Evolutionary conservation across 139 green algal genomes (phyloP).

Genomic region (Eudorina sp.): DNA sequence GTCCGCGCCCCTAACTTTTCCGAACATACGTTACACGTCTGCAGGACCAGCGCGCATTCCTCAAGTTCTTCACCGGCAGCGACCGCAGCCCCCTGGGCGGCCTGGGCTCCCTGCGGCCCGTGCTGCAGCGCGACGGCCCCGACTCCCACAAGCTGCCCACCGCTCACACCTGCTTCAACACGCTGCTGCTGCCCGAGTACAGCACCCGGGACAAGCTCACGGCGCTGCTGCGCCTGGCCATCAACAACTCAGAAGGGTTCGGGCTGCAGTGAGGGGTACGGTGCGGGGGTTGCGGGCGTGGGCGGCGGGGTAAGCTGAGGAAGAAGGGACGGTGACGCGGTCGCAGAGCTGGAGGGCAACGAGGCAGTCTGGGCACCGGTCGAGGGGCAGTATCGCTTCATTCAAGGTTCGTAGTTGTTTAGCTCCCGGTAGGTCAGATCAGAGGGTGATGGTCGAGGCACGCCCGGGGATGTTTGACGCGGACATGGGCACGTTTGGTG

Average conservation of each 20-base stretch:
- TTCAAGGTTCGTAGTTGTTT: no score
- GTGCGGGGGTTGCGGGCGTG: not conserved
- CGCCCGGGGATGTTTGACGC: no score
- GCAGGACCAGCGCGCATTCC: slow-evolving; percentile 84
- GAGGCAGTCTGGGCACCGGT: no score
- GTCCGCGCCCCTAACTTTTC: no score
- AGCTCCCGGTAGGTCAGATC: no score
- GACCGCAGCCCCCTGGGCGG: slow-evolving; percentile 89
- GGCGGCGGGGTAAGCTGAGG: not conserved
- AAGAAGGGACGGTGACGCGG: not conserved
- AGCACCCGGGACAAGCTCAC: slow-evolving; percentile 76
- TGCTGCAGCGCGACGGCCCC: slow-evolving; percentile 88
- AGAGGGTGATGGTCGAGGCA: no score
- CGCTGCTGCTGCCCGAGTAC: slow-evolving; percentile 93
- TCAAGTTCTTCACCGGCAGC: slow-evolving; percentile 96
- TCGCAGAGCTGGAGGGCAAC: no score
- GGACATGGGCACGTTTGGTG: no score
- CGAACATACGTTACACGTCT: no score
- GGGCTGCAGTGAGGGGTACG: slow-evolving; percentile 66
- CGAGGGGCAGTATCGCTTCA: no score
- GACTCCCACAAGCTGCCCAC: slow-evolving; percentile 88
- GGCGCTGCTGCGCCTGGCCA: slow-evolving; percentile 83
- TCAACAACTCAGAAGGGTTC: slow-evolving; percentile 94
- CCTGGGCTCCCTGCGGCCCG: slow-evolving; percentile 85
- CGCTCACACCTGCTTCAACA: slow-evolving; percentile 89